Percentiles rank a stretch among this genome's conserved stretches.
phyloP scores from a whole-genome alignment of 306 rosid species.

The Quercus engelmannii region DNA sequence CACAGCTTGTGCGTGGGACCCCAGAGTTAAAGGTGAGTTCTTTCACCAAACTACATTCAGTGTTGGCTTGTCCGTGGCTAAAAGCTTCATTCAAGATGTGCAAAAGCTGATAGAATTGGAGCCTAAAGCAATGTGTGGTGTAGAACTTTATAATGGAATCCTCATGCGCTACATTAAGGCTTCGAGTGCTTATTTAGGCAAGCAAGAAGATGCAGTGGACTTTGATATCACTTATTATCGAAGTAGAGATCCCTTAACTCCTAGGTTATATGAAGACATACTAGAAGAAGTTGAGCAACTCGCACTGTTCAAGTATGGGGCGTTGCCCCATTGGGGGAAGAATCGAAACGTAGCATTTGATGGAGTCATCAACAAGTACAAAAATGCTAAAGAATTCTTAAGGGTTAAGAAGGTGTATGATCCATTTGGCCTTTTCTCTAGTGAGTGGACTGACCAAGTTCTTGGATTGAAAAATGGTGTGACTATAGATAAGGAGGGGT shows the following conservation, averaged over 20 bases:
- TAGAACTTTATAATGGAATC: slow-evolving; percentile 68
- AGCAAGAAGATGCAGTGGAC: slow-evolving; percentile 59
- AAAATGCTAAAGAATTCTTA: slow-evolving; percentile 33
- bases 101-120: slow-evolving; percentile 50
- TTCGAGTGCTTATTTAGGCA: slow-evolving; percentile 71
- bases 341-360: slow-evolving; percentile 62
- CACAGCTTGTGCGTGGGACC: slow-evolving; percentile 71
- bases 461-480: slow-evolving; percentile 50
- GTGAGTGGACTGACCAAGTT: slow-evolving; percentile 65
- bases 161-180: slow-evolving; percentile 67
- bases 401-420: slow-evolving; percentile 48
- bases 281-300: slow-evolving; percentile 85
- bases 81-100: slow-evolving; percentile 56
- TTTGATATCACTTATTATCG: slow-evolving; percentile 67
- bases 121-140: slow-evolving; percentile 58
- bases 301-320: slow-evolving; percentile 70
- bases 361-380: slow-evolving; percentile 46
- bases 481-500: slow-evolving; percentile 46
- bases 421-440: slow-evolving; percentile 58
- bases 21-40: slow-evolving; percentile 59
- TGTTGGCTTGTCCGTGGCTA: slow-evolving; percentile 34
- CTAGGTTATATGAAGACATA: slow-evolving; percentile 67
- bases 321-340: slow-evolving; percentile 56
- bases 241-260: slow-evolving; percentile 52
- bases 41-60: slow-evolving; percentile 67